Conservation (phyloP, 148 eudicot genomes). For the Tetragonia tetragonoides region DNA sequence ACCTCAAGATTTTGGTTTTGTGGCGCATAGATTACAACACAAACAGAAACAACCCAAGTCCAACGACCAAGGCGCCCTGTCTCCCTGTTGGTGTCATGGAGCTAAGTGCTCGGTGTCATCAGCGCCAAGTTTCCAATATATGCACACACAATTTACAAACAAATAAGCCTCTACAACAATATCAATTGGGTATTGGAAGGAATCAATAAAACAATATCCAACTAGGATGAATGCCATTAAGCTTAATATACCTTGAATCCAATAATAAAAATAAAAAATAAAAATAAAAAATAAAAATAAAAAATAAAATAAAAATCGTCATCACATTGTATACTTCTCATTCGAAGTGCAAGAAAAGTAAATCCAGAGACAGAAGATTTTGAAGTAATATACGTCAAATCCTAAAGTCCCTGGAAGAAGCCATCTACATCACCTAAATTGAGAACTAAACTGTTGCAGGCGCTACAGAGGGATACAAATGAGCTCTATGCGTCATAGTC, state of each 20-base stretch:
- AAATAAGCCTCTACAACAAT: too few species aligned
- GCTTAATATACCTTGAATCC: neutral
- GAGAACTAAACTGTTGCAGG: neutral
- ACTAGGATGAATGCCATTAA: neutral
- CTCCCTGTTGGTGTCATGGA: too few species aligned
- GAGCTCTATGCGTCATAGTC: conserved; percentile 52
- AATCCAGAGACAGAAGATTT: neutral
- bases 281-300: neutral
- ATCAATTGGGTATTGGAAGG: too few species aligned
- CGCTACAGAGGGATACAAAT: neutral
- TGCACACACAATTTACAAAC: too few species aligned
- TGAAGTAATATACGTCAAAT: neutral
- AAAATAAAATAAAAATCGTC: neutral
- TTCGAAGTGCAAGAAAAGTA: neutral
- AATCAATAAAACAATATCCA: too few species aligned
- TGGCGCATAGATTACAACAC: too few species aligned
- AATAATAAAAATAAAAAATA: neutral
- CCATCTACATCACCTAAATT: conserved; percentile 12
- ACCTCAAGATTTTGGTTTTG: too few species aligned
- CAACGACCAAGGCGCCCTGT: too few species aligned
- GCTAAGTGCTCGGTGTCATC: too few species aligned
- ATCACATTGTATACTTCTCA: neutral
- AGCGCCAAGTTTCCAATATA: too few species aligned
- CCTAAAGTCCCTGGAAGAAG: neutral
- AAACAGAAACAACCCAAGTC: neutral